A percentile compares a stretch with the other conserved stretches of the same genome.
These are phyloP conservation scores for Cryphonectria parasitica DNA, from an alignment of 2,329 filamentous ascomycete species.

Conservation along the genomic window DNA sequence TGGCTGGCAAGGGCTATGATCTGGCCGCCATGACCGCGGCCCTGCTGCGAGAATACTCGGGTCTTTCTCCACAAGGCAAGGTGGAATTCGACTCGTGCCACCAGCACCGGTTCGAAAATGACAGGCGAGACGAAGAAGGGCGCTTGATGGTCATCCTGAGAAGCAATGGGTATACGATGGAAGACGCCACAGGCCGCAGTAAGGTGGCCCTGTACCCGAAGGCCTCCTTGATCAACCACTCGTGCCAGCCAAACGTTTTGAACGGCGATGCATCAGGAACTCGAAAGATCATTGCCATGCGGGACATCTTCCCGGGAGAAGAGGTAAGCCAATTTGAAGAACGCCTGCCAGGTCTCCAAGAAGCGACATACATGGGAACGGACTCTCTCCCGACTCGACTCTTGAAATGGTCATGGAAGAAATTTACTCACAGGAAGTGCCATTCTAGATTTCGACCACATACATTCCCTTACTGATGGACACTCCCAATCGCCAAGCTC, in stretches of 20 bases:
- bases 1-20: constrained; percentile 39
- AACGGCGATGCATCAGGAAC: constrained; percentile 33
- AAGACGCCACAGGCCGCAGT: constrained; percentile 10
- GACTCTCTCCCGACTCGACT: not conserved
- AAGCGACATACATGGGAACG: not conserved
- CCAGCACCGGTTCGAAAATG: constrained; percentile 31
- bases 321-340: constrained; percentile 35
- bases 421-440: not conserved
- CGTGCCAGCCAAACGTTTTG: constrained; percentile 42
- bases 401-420: not conserved
- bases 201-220: constrained; percentile 41
- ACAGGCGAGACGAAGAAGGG: constrained; percentile 30
- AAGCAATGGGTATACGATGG: constrained; percentile 43
- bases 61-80: constrained; percentile 35
- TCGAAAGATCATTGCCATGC: constrained; percentile 38
- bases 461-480: constrained; percentile 20
- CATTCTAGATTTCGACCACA: constrained; percentile 19
- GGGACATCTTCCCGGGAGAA: constrained; percentile 39
- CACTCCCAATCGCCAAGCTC: constrained; percentile 15
- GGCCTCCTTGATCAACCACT: constrained; percentile 43
- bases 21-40: constrained; percentile 38
- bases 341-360: not conserved
- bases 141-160: constrained; percentile 40
- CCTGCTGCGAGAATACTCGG: constrained; percentile 32
- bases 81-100: constrained; percentile 36